Percentiles rank a stretch among this genome's conserved stretches.
Evolutionary conservation across 2,329 filamentous ascomycete genomes (phyloP).

Genomic region (Stachybotrys chartarum): DNA sequence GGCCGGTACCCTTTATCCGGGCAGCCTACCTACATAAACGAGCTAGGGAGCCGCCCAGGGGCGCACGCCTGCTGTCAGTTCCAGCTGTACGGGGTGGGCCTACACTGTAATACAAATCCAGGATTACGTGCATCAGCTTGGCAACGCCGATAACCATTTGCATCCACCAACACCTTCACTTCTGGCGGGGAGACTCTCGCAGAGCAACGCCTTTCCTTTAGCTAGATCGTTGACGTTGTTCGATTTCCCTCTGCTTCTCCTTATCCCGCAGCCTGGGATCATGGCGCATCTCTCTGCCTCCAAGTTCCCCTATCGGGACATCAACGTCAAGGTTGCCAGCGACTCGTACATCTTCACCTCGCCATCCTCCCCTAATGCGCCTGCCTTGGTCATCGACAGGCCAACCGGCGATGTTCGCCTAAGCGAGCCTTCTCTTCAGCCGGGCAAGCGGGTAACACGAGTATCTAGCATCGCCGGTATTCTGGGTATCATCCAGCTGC

Average conservation of each 20-base stretch:
- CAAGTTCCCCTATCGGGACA: slow-evolving; percentile 76
- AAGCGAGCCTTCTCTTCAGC: slow-evolving; percentile 68
- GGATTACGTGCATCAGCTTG: background rate
- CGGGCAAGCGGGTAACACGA: slow-evolving; percentile 61
- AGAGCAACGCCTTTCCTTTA: no score
- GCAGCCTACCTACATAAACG: no score
- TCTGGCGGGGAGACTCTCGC: background rate
- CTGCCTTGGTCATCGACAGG: slow-evolving; percentile 81
- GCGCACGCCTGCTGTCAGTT: background rate
- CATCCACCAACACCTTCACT: background rate
- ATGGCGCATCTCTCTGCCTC: slow-evolving; percentile 31
- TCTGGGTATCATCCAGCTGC: slow-evolving; percentile 85
- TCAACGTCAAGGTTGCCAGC: slow-evolving; percentile 88
- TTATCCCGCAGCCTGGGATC: slow-evolving; percentile 8
- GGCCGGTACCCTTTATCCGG: no score
- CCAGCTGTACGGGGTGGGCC: background rate
- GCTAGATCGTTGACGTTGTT: background rate
- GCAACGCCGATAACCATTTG: background rate
- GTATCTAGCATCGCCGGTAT: slow-evolving; percentile 95
- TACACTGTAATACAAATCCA: background rate
- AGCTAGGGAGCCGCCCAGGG: no score
- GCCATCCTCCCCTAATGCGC: slow-evolving; percentile 83
- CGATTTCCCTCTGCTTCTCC: background rate
- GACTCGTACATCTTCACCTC: slow-evolving; percentile 96
- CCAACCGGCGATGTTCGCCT: slow-evolving; percentile 87